These are phyloP conservation scores for Amauroascus verrucosus DNA, from an alignment of 2,329 filamentous ascomycete species.

Conservation along the genomic window DNA sequence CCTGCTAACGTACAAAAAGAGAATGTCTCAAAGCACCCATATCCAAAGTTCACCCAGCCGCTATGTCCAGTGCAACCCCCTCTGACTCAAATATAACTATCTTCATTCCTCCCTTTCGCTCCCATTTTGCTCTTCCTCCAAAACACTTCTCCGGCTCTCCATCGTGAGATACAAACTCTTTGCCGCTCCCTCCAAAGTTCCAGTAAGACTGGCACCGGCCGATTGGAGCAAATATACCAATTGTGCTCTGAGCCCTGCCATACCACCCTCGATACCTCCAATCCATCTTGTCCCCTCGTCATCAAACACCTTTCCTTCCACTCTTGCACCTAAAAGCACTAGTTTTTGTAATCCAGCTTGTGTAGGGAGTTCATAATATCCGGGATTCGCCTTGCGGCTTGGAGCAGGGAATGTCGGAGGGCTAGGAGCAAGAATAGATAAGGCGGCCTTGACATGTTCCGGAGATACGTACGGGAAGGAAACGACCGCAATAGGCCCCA, in stretches of 20 bases:
- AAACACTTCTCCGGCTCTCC: conserved; percentile 66
- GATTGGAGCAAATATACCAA: conserved; percentile 71
- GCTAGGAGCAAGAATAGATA: conserved; percentile 66
- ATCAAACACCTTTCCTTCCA: conserved; percentile 80
- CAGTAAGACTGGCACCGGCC: conserved; percentile 66
- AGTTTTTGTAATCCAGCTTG: conserved; percentile 80
- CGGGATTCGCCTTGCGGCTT: conserved; percentile 61
- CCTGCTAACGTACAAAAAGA: background rate
- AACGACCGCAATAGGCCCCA: conserved; percentile 70
- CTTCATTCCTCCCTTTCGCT: conserved; percentile 20
- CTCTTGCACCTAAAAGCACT: conserved; percentile 70
- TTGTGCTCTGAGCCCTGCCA: conserved; percentile 71
- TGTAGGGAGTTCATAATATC: conserved; percentile 68
- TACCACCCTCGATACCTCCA: conserved; percentile 66
- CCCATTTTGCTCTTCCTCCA: conserved; percentile 58
- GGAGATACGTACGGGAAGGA: conserved; percentile 76
- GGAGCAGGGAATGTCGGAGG: conserved; percentile 67
- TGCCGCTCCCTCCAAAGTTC: conserved; percentile 65
- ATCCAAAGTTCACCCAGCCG: background rate
- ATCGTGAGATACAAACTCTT: conserved; percentile 80
- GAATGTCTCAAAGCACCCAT: background rate
- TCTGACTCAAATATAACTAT: background rate
- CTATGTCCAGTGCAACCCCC: background rate
- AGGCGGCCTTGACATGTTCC: conserved; percentile 67
- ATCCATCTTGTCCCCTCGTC: conserved; percentile 59